Conservation (phyloP, 352 stramenopile genomes). For the Globisporangium lucens region DNA sequence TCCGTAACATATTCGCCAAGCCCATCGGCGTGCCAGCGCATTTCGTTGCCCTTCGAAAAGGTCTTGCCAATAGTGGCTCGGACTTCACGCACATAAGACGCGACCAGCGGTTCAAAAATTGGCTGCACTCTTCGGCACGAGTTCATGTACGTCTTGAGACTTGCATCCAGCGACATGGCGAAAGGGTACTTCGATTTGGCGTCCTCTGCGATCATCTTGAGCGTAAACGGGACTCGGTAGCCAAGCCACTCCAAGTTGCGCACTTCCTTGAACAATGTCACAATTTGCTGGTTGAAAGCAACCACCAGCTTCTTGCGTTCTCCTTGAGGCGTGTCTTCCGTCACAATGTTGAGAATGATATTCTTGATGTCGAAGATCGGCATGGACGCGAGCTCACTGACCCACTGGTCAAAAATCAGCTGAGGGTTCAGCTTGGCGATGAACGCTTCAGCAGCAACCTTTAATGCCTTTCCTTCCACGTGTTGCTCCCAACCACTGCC, state of each 20-base stretch:
- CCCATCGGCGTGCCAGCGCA: conserved; percentile 86
- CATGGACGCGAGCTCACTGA: conserved; percentile 89
- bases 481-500: conserved; percentile 97
- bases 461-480: conserved; percentile 95
- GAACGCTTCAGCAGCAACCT: conserved; percentile 86
- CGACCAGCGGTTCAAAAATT: conserved; percentile 77
- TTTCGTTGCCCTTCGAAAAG: conserved; percentile 86
- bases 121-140: conserved; percentile 77
- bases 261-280: conserved; percentile 98
- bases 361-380: conserved; percentile 91
- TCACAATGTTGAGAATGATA: conserved; percentile 89
- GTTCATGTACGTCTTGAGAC: conserved; percentile 92
- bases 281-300: conserved; percentile 97
- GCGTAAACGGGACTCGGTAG: conserved; percentile 95
- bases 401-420: conserved; percentile 95
- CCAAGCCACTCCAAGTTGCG: conserved; percentile 98
- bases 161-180: conserved; percentile 96
- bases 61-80: conserved; percentile 86
- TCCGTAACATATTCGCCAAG: conserved; percentile 86
- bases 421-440: conserved; percentile 86
- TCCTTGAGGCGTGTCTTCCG: conserved; percentile 66
- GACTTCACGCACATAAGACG: conserved; percentile 77
- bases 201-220: conserved; percentile 96
- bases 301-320: conserved; percentile 81
- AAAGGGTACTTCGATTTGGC: conserved; percentile 96